A percentile compares a stretch with the other conserved stretches of the same genome.
Conservation (phyloP, 2,329 filamentous ascomycete genomes). For the Clonostachys solani region DNA sequence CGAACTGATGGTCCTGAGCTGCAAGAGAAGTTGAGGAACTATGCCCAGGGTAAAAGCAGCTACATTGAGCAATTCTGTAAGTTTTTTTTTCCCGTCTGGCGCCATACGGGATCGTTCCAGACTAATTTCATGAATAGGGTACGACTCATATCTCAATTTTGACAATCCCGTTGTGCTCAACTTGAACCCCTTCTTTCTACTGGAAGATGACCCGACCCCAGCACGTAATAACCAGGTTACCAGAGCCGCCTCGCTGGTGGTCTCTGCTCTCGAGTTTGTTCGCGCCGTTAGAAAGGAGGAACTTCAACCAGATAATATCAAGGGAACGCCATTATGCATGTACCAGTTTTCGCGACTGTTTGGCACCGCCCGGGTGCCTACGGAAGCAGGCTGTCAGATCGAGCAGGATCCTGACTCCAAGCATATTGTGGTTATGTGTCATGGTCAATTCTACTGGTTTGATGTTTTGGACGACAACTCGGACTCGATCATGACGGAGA, state of each 20-base stretch:
- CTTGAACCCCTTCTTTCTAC: conserved; percentile 93
- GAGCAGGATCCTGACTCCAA: conserved; percentile 91
- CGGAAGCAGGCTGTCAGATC: conserved; percentile 91
- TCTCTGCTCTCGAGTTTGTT: conserved; percentile 88
- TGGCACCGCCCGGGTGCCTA: conserved; percentile 90
- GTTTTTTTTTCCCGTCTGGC: conserved; percentile 19
- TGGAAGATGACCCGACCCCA: conserved; percentile 96
- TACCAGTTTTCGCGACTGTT: conserved; percentile 96
- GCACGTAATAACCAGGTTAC: conserved; percentile 96
- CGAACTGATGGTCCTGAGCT: conserved; percentile 75
- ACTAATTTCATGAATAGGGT: conserved; percentile 57
- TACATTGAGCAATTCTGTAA: conserved; percentile 99
- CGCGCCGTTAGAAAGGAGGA: conserved; percentile 91
- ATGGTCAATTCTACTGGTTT: conserved; percentile 98
- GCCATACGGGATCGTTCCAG: neutral
- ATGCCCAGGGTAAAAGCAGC: conserved; percentile 85
- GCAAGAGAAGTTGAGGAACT: conserved; percentile 85
- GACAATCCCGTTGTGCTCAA: conserved; percentile 98
- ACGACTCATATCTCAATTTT: conserved; percentile 96
- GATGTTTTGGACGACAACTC: conserved; percentile 93
- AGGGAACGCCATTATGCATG: conserved; percentile 88
- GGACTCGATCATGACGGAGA: conserved; percentile 95
- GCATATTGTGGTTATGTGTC: conserved; percentile 88
- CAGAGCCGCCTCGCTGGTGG: conserved; percentile 83
- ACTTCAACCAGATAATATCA: conserved; percentile 80